These are phyloP conservation scores for Aspergillus panamensis DNA, from an alignment of 495 filamentous ascomycete genomes.

Conservation along the genomic window DNA sequence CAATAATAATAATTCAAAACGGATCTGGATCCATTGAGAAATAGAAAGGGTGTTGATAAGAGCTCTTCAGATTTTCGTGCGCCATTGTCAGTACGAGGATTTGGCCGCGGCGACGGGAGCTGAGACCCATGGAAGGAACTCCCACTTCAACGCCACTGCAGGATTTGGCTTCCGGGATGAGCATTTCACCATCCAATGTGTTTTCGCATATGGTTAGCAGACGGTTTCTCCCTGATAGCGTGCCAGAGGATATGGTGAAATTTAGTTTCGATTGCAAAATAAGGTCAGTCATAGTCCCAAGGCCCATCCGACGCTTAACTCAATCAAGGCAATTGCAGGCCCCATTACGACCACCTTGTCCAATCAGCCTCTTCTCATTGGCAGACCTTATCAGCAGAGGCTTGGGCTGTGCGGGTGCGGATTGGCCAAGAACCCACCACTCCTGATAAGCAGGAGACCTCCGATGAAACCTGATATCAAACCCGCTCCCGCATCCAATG, in stretches of 20 bases:
- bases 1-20: constrained; percentile 13
- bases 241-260: not conserved
- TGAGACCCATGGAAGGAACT: not conserved
- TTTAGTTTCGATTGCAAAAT: not conserved
- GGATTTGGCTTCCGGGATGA: too few species aligned
- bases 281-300: constrained; percentile 1
- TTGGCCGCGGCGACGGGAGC: not conserved
- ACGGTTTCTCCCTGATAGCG: not conserved
- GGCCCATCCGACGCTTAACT: not conserved
- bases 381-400: constrained; percentile 7
- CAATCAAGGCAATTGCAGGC: not conserved
- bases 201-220: too few species aligned
- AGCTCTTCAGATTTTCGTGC: constrained; percentile 9
- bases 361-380: constrained; percentile 2
- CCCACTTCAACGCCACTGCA: too few species aligned
- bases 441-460: constrained; percentile 8
- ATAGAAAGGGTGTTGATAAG: constrained; percentile 9
- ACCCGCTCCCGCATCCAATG: not conserved
- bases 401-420: not conserved
- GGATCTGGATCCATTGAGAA: not conserved
- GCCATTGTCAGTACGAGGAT: not conserved
- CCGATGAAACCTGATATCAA: constrained; percentile 1
- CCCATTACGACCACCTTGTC: not conserved
- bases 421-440: not conserved
- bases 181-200: too few species aligned